Evolutionary conservation across 83 land plant species (phyloP).

Genomic region (Thuja plicata): DNA sequence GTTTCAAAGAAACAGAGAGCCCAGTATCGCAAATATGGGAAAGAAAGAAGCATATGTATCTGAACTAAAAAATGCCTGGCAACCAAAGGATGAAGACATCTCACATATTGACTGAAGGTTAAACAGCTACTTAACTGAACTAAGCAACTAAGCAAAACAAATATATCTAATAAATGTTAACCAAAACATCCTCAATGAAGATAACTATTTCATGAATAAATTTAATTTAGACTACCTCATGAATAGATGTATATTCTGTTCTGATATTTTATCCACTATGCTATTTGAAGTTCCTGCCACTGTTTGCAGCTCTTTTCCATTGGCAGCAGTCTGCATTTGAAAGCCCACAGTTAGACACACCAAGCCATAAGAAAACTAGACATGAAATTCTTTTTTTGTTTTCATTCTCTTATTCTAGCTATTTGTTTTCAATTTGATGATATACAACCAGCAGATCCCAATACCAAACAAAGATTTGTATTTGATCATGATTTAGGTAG

Average conservation of each 20-base stretch:
- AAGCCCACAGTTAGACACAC: neutral
- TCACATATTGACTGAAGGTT: too few relatives aligned
- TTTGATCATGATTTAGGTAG: neutral
- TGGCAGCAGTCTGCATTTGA: neutral
- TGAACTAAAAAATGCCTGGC: too few relatives aligned
- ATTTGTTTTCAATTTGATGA: neutral
- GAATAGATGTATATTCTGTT: conserved; percentile 6
- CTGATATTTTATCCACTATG: neutral
- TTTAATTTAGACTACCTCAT: conserved; percentile 5
- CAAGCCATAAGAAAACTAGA: neutral
- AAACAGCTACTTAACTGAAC: neutral
- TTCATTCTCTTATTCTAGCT: neutral
- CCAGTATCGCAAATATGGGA: too few relatives aligned
- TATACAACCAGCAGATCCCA: neutral
- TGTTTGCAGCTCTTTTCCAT: conserved; percentile 10
- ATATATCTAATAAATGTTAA: neutral
- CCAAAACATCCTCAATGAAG: neutral
- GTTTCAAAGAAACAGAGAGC: too few relatives aligned
- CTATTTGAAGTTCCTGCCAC: neutral
- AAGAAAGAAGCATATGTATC: too few relatives aligned
- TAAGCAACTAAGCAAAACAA: neutral
- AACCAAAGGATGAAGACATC: too few relatives aligned
- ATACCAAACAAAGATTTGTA: neutral
- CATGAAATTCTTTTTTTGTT: neutral
- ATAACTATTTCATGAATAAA: neutral